phyloP scores from a whole-genome alignment of 2,329 filamentous ascomycete species.

The Lasiodiplodia theobromae region DNA sequence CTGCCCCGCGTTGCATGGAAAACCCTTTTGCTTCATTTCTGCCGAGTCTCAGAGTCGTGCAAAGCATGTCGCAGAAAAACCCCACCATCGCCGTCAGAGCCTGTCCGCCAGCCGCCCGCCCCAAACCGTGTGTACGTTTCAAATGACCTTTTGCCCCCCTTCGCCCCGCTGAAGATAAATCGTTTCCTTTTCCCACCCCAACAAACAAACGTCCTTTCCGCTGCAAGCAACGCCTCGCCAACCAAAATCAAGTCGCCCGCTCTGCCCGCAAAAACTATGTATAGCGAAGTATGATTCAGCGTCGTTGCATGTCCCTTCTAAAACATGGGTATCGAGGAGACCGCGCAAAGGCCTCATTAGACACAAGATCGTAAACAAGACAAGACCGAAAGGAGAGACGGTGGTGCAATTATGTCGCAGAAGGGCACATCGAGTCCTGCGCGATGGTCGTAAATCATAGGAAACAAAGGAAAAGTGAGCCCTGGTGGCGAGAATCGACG shows the following conservation, averaged over 20 bases:
- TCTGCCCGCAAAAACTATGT: constrained; percentile 27
- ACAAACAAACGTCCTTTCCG: constrained; percentile 1
- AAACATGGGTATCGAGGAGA: constrained; percentile 31
- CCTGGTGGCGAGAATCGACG: not conserved
- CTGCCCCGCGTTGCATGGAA: constrained; percentile 11
- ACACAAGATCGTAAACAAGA: constrained; percentile 19
- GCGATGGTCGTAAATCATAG: constrained; percentile 20
- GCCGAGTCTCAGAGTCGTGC: constrained; percentile 10
- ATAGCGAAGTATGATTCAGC: constrained; percentile 22
- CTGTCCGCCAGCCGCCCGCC: not conserved
- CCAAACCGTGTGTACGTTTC: constrained; percentile 20
- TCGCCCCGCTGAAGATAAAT: constrained; percentile 2
- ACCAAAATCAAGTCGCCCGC: constrained; percentile 15
- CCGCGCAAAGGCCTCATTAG: constrained; percentile 27
- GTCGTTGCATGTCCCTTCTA: constrained; percentile 29
- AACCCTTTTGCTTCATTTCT: constrained; percentile 21
- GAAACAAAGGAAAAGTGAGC: constrained; percentile 6
- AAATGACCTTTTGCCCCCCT: not conserved
- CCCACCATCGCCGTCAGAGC: not conserved
- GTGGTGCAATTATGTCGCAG: constrained; percentile 22
- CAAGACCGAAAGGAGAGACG: constrained; percentile 22
- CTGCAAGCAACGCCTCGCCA: constrained; percentile 26
- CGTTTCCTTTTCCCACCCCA: constrained; percentile 12
- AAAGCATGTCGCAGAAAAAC: constrained; percentile 2
- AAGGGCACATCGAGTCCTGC: constrained; percentile 26